Base-by-base conservation (phyloP, 2,329 filamentous ascomycete species). In the Xenoacremonium recifei region DNA sequence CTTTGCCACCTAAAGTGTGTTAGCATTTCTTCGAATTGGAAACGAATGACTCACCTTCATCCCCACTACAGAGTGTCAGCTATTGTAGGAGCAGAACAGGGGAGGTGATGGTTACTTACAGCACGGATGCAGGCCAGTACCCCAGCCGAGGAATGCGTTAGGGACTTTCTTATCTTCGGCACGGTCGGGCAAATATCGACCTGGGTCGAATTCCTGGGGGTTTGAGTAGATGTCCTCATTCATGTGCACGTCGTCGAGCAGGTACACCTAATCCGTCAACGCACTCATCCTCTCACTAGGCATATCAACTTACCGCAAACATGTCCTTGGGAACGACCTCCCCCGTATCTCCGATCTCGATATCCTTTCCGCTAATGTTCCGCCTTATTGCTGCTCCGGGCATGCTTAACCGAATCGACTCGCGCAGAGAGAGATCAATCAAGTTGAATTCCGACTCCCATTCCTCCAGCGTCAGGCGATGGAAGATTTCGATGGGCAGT, bases 401-500 rank as follows among this genome's bases (percentile, higher is more conserved):
- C 6, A 71, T 49, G 21, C 71, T 70, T 18, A 81, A 49, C 3
- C 78, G 70, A 44, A 82, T 78, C 12, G 67, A 69, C 46, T 82
- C 79, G 30, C 69, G 67, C 27, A 82, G 61, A 34, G 71, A 75
- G 19, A 77, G 42, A 43, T 79, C 72, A 21, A 80, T 62, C 5
- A 69, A 44, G 0, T 76, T 75, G 44, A 82, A 80, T 15, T 76
- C 72, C 11, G 57, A 38, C 53, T 82, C 77, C 77, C 77, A 82
- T 0, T 70, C 72, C 12, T 78, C 73, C 20, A 79, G 55, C 0
- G 68, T 66, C 1, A 82, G 60, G 3, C 62, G 54, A 25, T 64
- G 58, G 2, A 82, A 60, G 4, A 69, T 54, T 18, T 71, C 65
- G 18, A 50, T 49, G 0, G 59, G 45, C 1, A 58, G 49, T 51